Conservation (phyloP, 352 stramenopile species). For the Pythium rhizo-oryzae region DNA sequence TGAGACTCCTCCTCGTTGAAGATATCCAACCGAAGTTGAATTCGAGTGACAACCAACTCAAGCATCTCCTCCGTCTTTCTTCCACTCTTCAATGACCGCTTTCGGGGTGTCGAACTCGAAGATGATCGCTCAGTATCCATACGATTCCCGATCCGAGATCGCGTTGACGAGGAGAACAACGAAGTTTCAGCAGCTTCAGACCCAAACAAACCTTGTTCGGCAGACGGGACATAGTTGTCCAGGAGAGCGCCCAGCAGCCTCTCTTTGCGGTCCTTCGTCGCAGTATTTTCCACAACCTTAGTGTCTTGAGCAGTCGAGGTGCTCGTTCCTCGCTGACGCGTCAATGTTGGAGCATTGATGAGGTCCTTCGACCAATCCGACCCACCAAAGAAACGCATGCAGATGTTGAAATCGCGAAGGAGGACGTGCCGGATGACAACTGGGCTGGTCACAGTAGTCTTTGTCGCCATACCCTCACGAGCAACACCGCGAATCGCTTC, state of each 20-base stretch:
- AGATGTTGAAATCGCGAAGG: conserved; percentile 86
- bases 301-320: conserved; percentile 19
- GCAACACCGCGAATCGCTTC: conserved; percentile 74
- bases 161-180: conserved; percentile 45
- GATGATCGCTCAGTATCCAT: not conserved
- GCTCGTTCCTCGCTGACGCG: conserved; percentile 2
- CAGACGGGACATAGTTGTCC: conserved; percentile 82
- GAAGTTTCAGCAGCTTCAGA: conserved; percentile 31
- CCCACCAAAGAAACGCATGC: conserved; percentile 88
- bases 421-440: conserved; percentile 83
- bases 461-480: conserved; percentile 56
- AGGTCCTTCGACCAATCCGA: conserved; percentile 76
- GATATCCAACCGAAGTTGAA: conserved; percentile 84
- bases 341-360: conserved; percentile 37
- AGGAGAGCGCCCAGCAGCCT: conserved; percentile 80
- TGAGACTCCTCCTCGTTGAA: conserved; percentile 82
- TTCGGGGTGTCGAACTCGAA: conserved; percentile 22
- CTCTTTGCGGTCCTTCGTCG: conserved; percentile 46
- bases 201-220: conserved; percentile 56
- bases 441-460: conserved; percentile 46
- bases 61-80: conserved; percentile 91
- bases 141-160: conserved; percentile 32
- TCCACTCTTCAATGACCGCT: conserved; percentile 71
- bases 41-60: conserved; percentile 75
- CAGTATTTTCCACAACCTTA: not conserved